A percentile compares a stretch with the other conserved stretches of the same genome.
phyloP scores from a whole-genome alignment of 192 early-diverging fungal species.

The Chytriomyces hyalinus region DNA sequence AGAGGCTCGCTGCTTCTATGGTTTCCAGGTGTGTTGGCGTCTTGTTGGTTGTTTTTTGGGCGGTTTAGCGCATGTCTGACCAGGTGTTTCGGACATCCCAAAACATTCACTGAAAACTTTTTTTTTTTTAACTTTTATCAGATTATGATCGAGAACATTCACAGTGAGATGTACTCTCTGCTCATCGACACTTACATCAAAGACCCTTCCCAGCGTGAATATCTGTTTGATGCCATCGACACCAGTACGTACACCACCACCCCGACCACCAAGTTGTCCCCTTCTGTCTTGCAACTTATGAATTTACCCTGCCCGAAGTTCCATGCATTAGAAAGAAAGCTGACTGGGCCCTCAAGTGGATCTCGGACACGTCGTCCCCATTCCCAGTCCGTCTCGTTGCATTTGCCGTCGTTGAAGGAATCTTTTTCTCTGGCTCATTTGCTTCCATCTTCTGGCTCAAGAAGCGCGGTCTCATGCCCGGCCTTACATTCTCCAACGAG shows the following conservation, averaged over 20 bases:
- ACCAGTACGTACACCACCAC: constrained; percentile 65
- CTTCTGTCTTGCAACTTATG: constrained; percentile 4
- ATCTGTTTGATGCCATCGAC: constrained; percentile 92
- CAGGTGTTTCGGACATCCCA: constrained; percentile 1
- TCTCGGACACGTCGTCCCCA: constrained; percentile 73
- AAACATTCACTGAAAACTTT: background rate
- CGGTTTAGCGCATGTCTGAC: too few relatives aligned
- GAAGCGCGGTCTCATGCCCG: constrained; percentile 98
- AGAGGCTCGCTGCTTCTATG: constrained; percentile 93
- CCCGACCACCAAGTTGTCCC: background rate
- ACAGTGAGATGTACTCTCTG: constrained; percentile 93
- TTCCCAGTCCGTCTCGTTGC: constrained; percentile 94
- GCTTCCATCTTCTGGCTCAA: constrained; percentile 99
- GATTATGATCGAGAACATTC: constrained; percentile 98
- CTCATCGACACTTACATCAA: constrained; percentile 96
- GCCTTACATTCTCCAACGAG: constrained; percentile 97
- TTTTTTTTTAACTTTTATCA: background rate
- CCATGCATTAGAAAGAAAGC: constrained; percentile 97
- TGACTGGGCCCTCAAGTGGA: constrained; percentile 96
- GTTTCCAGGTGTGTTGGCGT: constrained; percentile 71
- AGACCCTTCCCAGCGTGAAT: constrained; percentile 78
- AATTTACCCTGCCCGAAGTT: constrained; percentile 50
- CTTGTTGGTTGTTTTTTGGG: background rate
- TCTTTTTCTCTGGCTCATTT: constrained; percentile 98
- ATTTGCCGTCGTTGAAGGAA: constrained; percentile 97